Percentiles rank a stretch among this genome's conserved stretches.
phyloP scores from a whole-genome alignment of 2,329 filamentous ascomycete species.

The Ophiostoma novo-ulmi region DNA sequence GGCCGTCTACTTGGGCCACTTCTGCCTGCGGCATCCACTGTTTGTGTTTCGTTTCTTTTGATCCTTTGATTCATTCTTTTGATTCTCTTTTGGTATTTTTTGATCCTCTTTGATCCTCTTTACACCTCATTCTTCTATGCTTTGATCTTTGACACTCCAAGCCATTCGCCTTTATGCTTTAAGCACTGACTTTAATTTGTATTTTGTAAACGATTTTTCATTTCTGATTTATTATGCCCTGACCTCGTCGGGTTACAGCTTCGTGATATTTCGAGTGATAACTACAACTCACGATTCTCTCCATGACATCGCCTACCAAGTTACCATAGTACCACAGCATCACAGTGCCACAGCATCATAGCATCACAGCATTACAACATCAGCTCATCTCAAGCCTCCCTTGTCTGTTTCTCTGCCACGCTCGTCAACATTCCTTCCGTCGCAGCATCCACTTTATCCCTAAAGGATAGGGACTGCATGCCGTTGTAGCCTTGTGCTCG shows the following conservation, averaged over 20 bases:
- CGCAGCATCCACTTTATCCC: slow-evolving; percentile 1
- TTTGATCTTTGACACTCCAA: not conserved
- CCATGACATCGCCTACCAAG: not conserved
- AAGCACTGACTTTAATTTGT: not conserved
- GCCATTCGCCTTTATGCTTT: not conserved
- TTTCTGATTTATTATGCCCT: not conserved
- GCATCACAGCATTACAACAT: too few relatives aligned
- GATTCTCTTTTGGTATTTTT: not conserved
- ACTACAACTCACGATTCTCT: not conserved
- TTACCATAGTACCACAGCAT: not conserved
- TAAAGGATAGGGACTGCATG: slow-evolving; percentile 4
- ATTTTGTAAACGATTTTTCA: not conserved
- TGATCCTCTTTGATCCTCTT: not conserved
- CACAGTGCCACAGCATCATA: not conserved
- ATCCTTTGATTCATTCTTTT: not conserved
- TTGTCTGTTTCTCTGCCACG: slow-evolving; percentile 8
- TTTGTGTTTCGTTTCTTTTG: not conserved
- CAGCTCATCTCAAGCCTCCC: not conserved
- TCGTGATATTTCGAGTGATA: not conserved
- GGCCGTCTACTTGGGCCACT: not conserved
- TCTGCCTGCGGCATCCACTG: slow-evolving; percentile 7
- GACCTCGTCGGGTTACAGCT: not conserved
- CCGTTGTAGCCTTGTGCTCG: not conserved
- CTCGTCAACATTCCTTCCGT: slow-evolving; percentile 6
- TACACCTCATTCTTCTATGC: not conserved